phyloP scores from a whole-genome alignment of 352 stramenopile species.

The Phytophthora meadii region DNA sequence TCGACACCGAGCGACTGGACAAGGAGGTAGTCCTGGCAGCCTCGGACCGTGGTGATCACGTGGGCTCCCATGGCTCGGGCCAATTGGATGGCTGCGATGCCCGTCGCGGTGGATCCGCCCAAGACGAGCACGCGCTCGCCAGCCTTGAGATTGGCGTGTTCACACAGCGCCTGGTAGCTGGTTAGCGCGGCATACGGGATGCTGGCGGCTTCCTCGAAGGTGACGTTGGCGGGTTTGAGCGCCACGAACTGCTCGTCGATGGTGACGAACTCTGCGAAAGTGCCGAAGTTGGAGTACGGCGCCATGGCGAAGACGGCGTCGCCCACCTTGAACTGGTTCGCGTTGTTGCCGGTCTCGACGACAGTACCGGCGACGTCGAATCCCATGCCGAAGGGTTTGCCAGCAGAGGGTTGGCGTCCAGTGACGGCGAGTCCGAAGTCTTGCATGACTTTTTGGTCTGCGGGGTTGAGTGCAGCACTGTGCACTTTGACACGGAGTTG shows the following conservation, averaged over 20 bases:
- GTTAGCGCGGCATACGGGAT: conserved; percentile 60
- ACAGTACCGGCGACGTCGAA: conserved; percentile 75
- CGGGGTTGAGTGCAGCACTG: conserved; percentile 67
- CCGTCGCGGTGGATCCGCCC: conserved; percentile 67
- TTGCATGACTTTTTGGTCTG: conserved; percentile 69
- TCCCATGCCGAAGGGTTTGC: conserved; percentile 52
- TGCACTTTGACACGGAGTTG: conserved; percentile 70
- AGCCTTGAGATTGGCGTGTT: conserved; percentile 39
- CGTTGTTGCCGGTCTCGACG: conserved; percentile 53
- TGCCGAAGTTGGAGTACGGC: conserved; percentile 41
- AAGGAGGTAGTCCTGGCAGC: conserved; percentile 61
- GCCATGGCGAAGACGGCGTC: conserved; percentile 73
- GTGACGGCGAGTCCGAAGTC: conserved; percentile 43
- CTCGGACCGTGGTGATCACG: conserved; percentile 68
- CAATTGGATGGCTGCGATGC: conserved; percentile 65
- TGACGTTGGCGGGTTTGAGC: conserved; percentile 56
- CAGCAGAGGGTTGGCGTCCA: conserved; percentile 30
- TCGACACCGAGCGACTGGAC: conserved; percentile 52
- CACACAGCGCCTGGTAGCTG: conserved; percentile 57
- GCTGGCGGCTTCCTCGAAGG: conserved; percentile 62
- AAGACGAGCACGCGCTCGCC: conserved; percentile 58
- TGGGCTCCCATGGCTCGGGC: conserved; percentile 55
- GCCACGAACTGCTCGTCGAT: conserved; percentile 49
- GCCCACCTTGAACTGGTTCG: conserved; percentile 56
- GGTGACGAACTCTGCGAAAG: conserved; percentile 62